Evolutionary conservation across 2,329 filamentous ascomycete species (phyloP).

Genomic region (Lomentospora prolificans): DNA sequence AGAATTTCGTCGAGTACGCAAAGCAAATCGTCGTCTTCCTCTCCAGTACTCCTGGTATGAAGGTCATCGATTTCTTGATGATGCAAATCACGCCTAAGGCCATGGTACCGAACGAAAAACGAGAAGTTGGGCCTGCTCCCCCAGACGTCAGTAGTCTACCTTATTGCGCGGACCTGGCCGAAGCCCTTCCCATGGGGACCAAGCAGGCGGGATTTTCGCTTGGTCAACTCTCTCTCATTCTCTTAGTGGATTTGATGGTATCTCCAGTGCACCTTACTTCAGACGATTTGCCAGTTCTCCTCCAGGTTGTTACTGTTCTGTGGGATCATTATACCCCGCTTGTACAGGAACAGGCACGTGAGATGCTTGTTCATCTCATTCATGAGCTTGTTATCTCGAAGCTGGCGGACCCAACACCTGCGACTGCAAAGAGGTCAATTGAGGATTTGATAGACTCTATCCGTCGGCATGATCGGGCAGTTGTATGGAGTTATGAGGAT

Average conservation of each 20-base stretch:
- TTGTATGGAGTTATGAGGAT: slow-evolving; percentile 93
- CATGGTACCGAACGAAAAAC: slow-evolving; percentile 91
- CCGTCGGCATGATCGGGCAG: slow-evolving; percentile 69
- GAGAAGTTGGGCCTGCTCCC: slow-evolving; percentile 56
- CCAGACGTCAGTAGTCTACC: slow-evolving; percentile 67
- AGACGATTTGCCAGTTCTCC: slow-evolving; percentile 72
- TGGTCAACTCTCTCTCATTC: slow-evolving; percentile 83
- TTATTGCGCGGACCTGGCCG: slow-evolving; percentile 77
- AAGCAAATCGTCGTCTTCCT: slow-evolving; percentile 98
- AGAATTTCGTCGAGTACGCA: slow-evolving; percentile 95
- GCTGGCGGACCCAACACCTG: slow-evolving; percentile 60
- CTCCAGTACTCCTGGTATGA: slow-evolving; percentile 75
- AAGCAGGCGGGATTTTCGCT: slow-evolving; percentile 87
- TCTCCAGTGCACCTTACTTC: slow-evolving; percentile 71
- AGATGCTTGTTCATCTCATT: slow-evolving; percentile 96
- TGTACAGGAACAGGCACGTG: slow-evolving; percentile 90
- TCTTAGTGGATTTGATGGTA: slow-evolving; percentile 93
- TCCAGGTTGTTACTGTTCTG: slow-evolving; percentile 85
- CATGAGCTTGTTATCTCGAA: slow-evolving; percentile 82
- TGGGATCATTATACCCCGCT: slow-evolving; percentile 97
- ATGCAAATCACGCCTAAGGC: slow-evolving; percentile 86
- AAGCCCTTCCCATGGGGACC: slow-evolving; percentile 75
- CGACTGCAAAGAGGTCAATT: slow-evolving; percentile 58
- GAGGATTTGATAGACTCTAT: slow-evolving; percentile 84
- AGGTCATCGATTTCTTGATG: slow-evolving; percentile 88